Evolutionary conservation across 2,329 filamentous ascomycete species (phyloP).

Genomic region (Fusarium sp.): DNA sequence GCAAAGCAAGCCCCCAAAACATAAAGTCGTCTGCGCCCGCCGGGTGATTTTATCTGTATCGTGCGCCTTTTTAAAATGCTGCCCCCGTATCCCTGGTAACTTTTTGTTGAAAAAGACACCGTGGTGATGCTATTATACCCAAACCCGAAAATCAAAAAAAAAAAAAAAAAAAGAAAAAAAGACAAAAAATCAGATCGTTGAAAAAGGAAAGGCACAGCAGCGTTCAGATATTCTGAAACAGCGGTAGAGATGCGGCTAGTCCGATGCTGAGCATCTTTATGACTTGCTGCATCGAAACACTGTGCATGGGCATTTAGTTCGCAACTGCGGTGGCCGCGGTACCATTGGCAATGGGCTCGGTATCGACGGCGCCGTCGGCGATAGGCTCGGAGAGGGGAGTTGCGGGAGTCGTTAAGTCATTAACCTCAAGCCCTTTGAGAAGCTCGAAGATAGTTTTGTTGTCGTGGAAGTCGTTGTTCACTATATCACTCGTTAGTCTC

Average conservation of each 20-base stretch:
- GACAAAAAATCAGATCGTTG: slow-evolving; percentile 12
- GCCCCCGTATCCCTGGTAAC: slow-evolving; percentile 51
- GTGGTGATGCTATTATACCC: slow-evolving; percentile 46
- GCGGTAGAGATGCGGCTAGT: slow-evolving; percentile 11
- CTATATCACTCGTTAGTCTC: slow-evolving; percentile 58
- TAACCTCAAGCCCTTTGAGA: slow-evolving; percentile 81
- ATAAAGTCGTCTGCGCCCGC: slow-evolving; percentile 49
- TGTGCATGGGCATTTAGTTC: slow-evolving; percentile 30
- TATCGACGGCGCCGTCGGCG: slow-evolving; percentile 27
- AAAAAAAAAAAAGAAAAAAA: slow-evolving; percentile 7
- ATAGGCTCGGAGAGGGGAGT: slow-evolving; percentile 45
- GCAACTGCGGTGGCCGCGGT: slow-evolving; percentile 15
- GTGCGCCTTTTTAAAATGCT: slow-evolving; percentile 46
- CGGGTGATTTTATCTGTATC: slow-evolving; percentile 43
- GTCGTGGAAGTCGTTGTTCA: slow-evolving; percentile 97
- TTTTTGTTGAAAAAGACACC: slow-evolving; percentile 60
- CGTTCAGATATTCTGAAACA: slow-evolving; percentile 27
- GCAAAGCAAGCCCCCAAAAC: slow-evolving; percentile 51
- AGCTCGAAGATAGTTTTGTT: slow-evolving; percentile 84
- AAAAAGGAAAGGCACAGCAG: slow-evolving; percentile 35
- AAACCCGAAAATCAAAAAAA: slow-evolving; percentile 29
- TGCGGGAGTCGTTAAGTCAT: slow-evolving; percentile 66
- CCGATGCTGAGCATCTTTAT: slow-evolving; percentile 14
- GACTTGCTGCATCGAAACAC: neutral
- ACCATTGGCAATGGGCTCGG: slow-evolving; percentile 29